Conservation (phyloP, 1,284 basidiomycete genomes). For the Waitea zeae region DNA sequence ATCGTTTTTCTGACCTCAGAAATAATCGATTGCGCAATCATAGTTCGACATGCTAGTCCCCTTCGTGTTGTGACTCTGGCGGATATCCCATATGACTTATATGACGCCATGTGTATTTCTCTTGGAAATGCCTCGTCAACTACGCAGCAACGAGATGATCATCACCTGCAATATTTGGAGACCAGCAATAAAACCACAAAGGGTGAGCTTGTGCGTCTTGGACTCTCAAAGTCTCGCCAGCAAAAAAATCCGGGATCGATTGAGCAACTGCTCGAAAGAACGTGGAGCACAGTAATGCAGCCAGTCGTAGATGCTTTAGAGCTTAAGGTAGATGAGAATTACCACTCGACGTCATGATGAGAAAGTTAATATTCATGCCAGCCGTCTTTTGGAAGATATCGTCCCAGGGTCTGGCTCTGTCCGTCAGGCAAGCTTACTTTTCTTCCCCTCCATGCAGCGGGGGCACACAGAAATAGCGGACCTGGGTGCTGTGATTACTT, state of each 20-base stretch:
- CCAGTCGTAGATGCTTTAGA: not conserved
- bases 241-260: not conserved
- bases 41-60: not conserved
- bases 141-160: too few species aligned
- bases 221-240: not conserved
- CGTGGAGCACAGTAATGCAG: not conserved
- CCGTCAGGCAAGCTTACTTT: slow-evolving; percentile 10
- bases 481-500: slow-evolving; percentile 7
- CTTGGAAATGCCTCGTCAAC: too few species aligned
- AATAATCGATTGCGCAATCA: not conserved
- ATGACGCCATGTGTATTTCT: too few species aligned
- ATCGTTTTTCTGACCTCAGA: not conserved
- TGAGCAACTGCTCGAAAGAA: not conserved
- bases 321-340: not conserved
- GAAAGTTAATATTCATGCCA: not conserved
- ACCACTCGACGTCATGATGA: not conserved
- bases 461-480: slow-evolving; percentile 7
- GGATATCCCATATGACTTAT: not conserved
- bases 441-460: slow-evolving; percentile 12
- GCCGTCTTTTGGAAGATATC: not conserved
- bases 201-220: not conserved
- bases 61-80: not conserved
- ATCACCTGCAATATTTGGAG: not conserved
- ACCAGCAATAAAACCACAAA: not conserved
- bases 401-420: slow-evolving; percentile 10